Base-by-base conservation (phyloP, 805 yeast species). In the Candida sanyiensis region DNA sequence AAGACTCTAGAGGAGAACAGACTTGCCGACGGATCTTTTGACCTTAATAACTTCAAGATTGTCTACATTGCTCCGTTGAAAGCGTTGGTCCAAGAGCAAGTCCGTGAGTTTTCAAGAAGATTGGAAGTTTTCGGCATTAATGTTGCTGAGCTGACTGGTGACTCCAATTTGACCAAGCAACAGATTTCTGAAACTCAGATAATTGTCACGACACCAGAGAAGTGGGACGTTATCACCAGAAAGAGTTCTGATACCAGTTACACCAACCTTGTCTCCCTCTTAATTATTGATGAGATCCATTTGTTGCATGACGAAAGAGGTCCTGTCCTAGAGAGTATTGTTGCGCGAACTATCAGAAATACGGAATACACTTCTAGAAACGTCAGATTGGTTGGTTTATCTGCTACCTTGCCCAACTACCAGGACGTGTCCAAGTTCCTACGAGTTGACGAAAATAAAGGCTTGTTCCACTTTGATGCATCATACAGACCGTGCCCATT, bases 221-320 rank as follows among this genome's bases (percentile, higher is more conserved):
- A 89, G 55, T 90, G 97, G 97, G 97, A 93, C 63, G 85, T 93
- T 16, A 80, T 89, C 12, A 89, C 96, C 1, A 72, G 98, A 63
- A 90, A 90, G 52, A 70, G 72, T 30, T 68, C 77, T 16, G 90
- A 84, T 43, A 66, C 75, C 2, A 73, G 82, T 18, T 81, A 79
- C 49, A 73, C 80, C 1, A 69, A 73, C 25, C 62, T 77, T 1
- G 93, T 87, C 1, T 70, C 75, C 28, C 67, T 90, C 17, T 61
- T 90, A 8, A 82, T 90, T 20, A 77, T 93, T 36, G 98, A 90
- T 66, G 98, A 90, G 59, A 82, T 90, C 42, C 98, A 90, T 67
- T 67, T 90, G 37, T 66, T 90, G 46, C 96, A 90, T 57, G 97
- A 90, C 56, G 87, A 80, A 49, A 78, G 98, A 67, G 98, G 98